Percentiles rank a stretch among this genome's conserved stretches.
phyloP scores from a whole-genome alignment of 73 alveolate species.

The Paramecium primaurelia region DNA sequence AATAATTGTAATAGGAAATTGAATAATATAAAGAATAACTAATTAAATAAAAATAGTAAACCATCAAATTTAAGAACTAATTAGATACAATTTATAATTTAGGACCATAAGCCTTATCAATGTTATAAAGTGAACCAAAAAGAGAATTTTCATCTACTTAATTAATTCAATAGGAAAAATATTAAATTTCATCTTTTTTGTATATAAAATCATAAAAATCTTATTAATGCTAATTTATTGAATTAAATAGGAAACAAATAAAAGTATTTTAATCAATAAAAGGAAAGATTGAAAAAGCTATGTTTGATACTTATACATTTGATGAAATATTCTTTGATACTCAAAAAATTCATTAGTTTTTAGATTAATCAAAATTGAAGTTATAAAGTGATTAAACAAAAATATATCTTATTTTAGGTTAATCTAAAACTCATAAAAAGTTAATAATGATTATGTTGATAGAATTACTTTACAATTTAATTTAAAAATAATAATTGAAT shows the following conservation, averaged over 20 bases:
- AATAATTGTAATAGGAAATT: not conserved
- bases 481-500: not conserved
- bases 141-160: not conserved
- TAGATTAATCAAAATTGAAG: not conserved
- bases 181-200: not conserved
- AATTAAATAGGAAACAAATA: slow-evolving; percentile 2
- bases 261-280: not conserved
- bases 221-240: not conserved
- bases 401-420: not conserved
- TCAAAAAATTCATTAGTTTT: not conserved
- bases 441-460: not conserved
- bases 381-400: not conserved
- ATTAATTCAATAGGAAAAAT: not conserved
- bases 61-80: not conserved
- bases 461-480: not conserved
- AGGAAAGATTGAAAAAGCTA: slow-evolving; percentile 12
- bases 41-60: not conserved
- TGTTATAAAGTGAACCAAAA: not conserved
- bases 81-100: slow-evolving; percentile 13
- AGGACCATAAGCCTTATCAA: not conserved
- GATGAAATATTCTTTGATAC: slow-evolving; percentile 42
- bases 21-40: not conserved
- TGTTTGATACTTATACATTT: slow-evolving; percentile 3
- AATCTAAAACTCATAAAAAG: slow-evolving; percentile 12
- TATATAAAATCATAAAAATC: not conserved